These are phyloP conservation scores for Nigrospora oryzae DNA, from an alignment of 2,329 filamentous ascomycete genomes.

Conservation along the genomic window DNA sequence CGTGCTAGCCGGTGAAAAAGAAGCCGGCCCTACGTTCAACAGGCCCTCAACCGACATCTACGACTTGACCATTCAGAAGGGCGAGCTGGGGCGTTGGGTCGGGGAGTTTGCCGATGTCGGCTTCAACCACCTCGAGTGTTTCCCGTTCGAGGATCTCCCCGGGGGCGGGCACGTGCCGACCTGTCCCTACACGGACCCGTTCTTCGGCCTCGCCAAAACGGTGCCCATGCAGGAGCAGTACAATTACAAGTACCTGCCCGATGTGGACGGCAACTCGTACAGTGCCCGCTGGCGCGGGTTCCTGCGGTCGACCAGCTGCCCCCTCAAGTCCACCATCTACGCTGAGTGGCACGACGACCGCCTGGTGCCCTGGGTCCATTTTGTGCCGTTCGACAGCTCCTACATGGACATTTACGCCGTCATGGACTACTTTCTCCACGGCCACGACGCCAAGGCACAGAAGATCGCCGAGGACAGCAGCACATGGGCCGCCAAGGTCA, in stretches of 20 bases:
- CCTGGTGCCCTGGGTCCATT: constrained; percentile 65
- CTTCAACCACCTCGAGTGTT: constrained; percentile 33
- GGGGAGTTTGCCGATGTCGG: constrained; percentile 29
- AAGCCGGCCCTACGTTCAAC: constrained; percentile 34
- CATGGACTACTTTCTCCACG: constrained; percentile 51
- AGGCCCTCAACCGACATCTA: constrained; percentile 33
- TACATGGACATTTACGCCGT: constrained; percentile 59
- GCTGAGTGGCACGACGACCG: constrained; percentile 68
- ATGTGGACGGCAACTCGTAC: constrained; percentile 62
- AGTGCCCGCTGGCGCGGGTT: constrained; percentile 55
- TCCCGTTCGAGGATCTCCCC: constrained; percentile 6
- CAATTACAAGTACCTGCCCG: constrained; percentile 56
- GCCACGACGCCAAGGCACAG: constrained; percentile 41
- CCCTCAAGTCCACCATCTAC: constrained; percentile 65
- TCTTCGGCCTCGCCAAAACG: constrained; percentile 21
- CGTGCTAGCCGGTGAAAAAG: constrained; percentile 28
- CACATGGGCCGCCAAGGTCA: constrained; percentile 51
- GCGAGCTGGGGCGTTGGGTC: constrained; percentile 31
- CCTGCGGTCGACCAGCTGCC: constrained; percentile 53
- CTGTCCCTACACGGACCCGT: constrained; percentile 27
- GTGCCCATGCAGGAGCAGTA: constrained; percentile 41
- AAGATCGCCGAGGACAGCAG: constrained; percentile 52
- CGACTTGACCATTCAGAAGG: constrained; percentile 18
- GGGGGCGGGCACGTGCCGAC: constrained; percentile 14
- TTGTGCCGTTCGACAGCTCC: constrained; percentile 62